Evolutionary conservation across 345 rosid species (phyloP).

Genomic region (Cardamine chenopodiifolia): DNA sequence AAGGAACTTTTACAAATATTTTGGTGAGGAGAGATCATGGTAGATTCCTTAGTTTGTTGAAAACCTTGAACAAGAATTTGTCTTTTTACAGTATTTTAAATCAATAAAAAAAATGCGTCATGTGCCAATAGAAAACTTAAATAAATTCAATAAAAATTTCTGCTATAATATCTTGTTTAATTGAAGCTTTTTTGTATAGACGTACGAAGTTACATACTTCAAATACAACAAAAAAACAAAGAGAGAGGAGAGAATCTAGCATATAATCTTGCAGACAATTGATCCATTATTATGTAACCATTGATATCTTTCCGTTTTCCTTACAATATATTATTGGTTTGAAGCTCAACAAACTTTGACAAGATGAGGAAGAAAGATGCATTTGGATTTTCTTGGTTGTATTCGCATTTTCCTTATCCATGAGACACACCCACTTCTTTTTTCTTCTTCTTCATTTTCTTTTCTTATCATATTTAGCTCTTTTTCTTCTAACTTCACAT

Average conservation of each 20-base stretch:
- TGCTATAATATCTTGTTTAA: too few species aligned
- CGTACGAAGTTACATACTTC: neutral
- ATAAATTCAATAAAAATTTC: neutral
- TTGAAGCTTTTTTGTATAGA: neutral
- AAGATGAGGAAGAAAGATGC: conserved; percentile 29
- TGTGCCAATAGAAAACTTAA: neutral
- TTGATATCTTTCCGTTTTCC: neutral
- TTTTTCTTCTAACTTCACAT: conserved; percentile 44
- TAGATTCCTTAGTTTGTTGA: conserved; percentile 13
- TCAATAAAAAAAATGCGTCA: neutral
- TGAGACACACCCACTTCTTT: conserved; percentile 57
- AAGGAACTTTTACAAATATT: neutral
- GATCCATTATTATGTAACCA: neutral
- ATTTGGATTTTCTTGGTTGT: conserved; percentile 45
- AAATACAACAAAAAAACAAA: neutral
- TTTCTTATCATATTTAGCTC: conserved; percentile 27
- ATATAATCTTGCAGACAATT: neutral
- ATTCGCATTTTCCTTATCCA: conserved; percentile 57
- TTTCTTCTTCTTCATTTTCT: conserved; percentile 5
- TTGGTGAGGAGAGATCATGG: neutral
- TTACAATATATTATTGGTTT: neutral
- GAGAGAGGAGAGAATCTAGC: neutral
- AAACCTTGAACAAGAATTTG: neutral
- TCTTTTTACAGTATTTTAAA: neutral
- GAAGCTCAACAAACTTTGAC: conserved; percentile 8